Percentiles rank a stretch among this genome's conserved stretches.
Evolutionary conservation across 139 green algal genomes (phyloP).

Genomic region (Nannochloris sp.): DNA sequence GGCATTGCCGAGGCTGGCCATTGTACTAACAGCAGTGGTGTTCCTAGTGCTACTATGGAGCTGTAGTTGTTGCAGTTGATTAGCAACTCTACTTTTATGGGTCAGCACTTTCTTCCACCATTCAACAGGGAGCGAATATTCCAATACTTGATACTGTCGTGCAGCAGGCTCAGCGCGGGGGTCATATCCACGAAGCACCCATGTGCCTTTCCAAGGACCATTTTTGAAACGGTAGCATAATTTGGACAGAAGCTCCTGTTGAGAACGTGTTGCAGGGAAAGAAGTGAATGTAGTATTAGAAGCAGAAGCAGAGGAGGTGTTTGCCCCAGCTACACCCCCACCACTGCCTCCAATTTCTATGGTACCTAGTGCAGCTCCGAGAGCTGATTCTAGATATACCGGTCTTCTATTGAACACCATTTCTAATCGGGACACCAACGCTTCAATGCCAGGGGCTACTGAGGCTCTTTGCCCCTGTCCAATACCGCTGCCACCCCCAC

Average conservation of each 20-base stretch:
- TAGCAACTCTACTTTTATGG: slow-evolving; percentile 6
- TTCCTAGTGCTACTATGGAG: too few relatives aligned
- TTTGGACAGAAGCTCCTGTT: slow-evolving; percentile 6
- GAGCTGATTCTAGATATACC: not conserved
- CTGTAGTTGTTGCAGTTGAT: too few relatives aligned
- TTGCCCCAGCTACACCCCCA: not conserved
- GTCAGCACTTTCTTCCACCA: not conserved
- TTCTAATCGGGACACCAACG: too few relatives aligned
- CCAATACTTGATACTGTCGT: slow-evolving; percentile 10
- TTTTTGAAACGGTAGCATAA: slow-evolving; percentile 24
- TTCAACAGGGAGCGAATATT: not conserved
- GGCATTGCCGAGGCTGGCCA: too few relatives aligned
- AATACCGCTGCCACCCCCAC: too few relatives aligned
- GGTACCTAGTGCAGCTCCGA: not conserved
- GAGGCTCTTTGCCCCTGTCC: too few relatives aligned
- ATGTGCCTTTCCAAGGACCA: slow-evolving; percentile 24
- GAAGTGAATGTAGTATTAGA: not conserved
- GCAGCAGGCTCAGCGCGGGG: not conserved
- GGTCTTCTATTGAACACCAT: not conserved
- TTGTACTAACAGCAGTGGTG: too few relatives aligned
- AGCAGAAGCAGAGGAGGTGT: not conserved
- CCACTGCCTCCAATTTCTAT: not conserved
- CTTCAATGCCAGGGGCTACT: too few relatives aligned
- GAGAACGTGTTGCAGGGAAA: not conserved
- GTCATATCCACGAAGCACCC: slow-evolving; percentile 19